Conservation (phyloP, 2,329 filamentous ascomycete species). For the Verticillium tricorpus region DNA sequence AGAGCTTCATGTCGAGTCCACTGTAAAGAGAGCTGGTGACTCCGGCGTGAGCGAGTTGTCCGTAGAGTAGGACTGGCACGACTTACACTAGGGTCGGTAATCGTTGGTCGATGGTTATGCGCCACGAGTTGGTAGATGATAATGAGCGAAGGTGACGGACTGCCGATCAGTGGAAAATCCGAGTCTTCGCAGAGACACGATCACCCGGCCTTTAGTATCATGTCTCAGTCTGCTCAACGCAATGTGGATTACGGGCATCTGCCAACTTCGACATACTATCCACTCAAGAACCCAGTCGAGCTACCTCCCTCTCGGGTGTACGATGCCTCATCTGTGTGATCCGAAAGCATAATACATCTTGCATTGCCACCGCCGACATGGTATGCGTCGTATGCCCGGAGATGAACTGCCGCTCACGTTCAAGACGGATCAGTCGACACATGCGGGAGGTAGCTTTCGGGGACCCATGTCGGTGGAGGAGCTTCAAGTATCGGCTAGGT, state of each 20-base stretch:
- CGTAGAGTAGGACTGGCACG: neutral
- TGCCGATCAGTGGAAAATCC: neutral
- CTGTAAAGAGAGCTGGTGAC: neutral
- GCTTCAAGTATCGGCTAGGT: neutral
- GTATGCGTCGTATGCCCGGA: neutral
- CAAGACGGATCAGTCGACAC: neutral
- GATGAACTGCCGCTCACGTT: neutral
- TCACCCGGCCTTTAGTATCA: neutral
- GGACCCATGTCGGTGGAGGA: neutral
- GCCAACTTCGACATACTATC: neutral
- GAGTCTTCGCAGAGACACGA: neutral
- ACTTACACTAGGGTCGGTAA: neutral
- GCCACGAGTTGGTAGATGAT: neutral
- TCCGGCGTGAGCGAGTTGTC: neutral
- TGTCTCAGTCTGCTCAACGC: neutral
- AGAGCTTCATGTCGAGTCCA: conserved; percentile 6
- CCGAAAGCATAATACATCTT: neutral
- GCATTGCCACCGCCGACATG: neutral
- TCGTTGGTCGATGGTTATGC: neutral
- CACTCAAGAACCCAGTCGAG: too few relatives aligned
- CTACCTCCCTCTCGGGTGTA: neutral
- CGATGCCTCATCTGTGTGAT: neutral
- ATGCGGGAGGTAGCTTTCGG: neutral
- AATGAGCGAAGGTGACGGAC: neutral
- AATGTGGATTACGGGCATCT: neutral